These are phyloP conservation scores for Alternaria novae-zelandiae DNA, from an alignment of 2,329 filamentous ascomycete species.

Conservation along the genomic window DNA sequence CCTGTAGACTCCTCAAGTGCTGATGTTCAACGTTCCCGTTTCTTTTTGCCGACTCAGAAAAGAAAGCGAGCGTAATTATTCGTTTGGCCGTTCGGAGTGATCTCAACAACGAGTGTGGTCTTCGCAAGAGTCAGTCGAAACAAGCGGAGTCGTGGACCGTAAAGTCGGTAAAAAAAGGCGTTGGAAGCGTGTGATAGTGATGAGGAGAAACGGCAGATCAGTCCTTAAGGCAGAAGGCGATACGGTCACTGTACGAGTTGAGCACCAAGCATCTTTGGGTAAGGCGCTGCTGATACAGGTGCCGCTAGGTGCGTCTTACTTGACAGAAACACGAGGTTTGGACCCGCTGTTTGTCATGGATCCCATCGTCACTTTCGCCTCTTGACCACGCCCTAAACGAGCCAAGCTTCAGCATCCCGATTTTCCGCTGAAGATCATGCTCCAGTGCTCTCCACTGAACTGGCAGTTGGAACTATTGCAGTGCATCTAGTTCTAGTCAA, in stretches of 20 bases:
- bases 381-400: slow-evolving; percentile 2
- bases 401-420: slow-evolving; percentile 6
- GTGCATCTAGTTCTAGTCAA: background rate
- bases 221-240: slow-evolving; percentile 22
- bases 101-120: background rate
- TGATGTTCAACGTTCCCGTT: background rate
- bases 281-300: slow-evolving; percentile 16
- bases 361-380: slow-evolving; percentile 7
- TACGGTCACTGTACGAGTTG: background rate
- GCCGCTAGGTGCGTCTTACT: slow-evolving; percentile 15
- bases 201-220: slow-evolving; percentile 8
- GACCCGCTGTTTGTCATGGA: slow-evolving; percentile 8
- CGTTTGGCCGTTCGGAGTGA: background rate
- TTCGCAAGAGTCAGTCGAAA: slow-evolving; percentile 2
- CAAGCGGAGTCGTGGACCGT: background rate
- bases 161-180: background rate
- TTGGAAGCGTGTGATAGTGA: background rate
- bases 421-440: slow-evolving; percentile 10
- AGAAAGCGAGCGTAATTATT: background rate
- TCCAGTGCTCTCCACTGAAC: background rate
- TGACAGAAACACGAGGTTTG: slow-evolving; percentile 18
- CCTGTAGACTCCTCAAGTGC: background rate
- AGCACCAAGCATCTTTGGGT: background rate
- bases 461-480: background rate
- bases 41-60: background rate